phyloP scores from a whole-genome alignment of 176 grass and related monocot genomes.

The Juncus inflexus region DNA sequence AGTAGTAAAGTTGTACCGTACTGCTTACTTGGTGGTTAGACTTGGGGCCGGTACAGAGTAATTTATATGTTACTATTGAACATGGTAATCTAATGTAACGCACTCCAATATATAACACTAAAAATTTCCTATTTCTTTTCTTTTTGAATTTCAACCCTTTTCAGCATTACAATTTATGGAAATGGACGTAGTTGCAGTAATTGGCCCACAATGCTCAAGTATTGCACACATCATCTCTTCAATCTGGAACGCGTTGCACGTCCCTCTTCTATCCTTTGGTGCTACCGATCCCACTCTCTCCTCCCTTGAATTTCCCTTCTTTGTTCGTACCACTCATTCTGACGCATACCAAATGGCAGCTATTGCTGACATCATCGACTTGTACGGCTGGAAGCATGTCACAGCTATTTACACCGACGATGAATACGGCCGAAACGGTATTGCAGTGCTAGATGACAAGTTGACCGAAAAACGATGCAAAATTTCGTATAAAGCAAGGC shows the following conservation, averaged over 20 bases:
- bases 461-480: slow-evolving; percentile 58
- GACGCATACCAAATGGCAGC: slow-evolving; percentile 88
- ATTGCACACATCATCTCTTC: slow-evolving; percentile 74
- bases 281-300: slow-evolving; percentile 84
- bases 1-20: no score
- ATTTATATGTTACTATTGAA: no score
- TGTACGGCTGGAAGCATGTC: slow-evolving; percentile 76
- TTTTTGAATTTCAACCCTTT: slow-evolving; percentile 8
- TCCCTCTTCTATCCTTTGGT: slow-evolving; percentile 69
- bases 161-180: slow-evolving; percentile 89
- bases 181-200: slow-evolving; percentile 69
- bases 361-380: slow-evolving; percentile 69
- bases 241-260: slow-evolving; percentile 72
- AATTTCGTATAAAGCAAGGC: slow-evolving; percentile 56
- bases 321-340: slow-evolving; percentile 61
- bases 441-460: slow-evolving; percentile 70
- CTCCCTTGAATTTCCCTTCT: slow-evolving; percentile 76
- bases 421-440: slow-evolving; percentile 86
- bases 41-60: no score
- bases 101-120: no score
- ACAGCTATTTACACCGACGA: slow-evolving; percentile 80
- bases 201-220: slow-evolving; percentile 90
- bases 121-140: background rate
- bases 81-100: no score
- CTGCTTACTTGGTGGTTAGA: no score